Evolutionary conservation across 306 rosid species (phyloP), one percentile per base, ranked within the genome.

Genomic region (Amphicarpaea edgeworthii): DNA sequence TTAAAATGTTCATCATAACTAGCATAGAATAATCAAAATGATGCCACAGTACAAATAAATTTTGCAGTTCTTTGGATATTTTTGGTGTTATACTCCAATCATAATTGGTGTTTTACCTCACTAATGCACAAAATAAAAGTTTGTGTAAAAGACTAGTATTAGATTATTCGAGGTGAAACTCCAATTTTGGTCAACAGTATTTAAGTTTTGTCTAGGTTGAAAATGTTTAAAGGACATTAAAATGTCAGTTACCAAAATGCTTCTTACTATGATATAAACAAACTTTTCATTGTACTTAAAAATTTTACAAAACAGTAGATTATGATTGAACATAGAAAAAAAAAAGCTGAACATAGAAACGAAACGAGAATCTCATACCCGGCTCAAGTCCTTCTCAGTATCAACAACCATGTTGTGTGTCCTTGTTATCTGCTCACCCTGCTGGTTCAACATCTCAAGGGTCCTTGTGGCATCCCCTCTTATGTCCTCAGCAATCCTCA

Each of bases 381-480:
- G 73, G 38, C 91, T 89, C 84, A 96, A 82, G 78, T 96, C 99
- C 81, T 84, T 90, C 51, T 93, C 99, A 1, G 92, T 90, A 1
- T 96, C 96, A 53, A 83, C 90, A 70, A 93, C 85, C 86, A 87
- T 90, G 70, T 76, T 82, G 81, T 90, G 99, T 7, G 98, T 92
- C 88, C 97, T 84, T 17, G 84, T 88, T 32, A 96, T 96, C 68
- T 96, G 99, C 2, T 96, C 96, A 51, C 99, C 99, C 90, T 96
- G 99, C 15, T 88, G 81, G 76, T 96, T 87, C 96, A 96, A 72
- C 93, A 83, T 89, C 37, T 89, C 97, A 73, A 96, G 97, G 37
- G 97, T 96, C 78, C 24, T 90, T 28, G 90, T 53, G n/a, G 98
- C 99, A 82, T 88, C 98, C 8, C 57, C 88, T 81, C 79, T 83